Evolutionary conservation across 1,284 basidiomycete genomes (phyloP), one percentile per base, ranked within the genome.

Genomic region (Gastroboletus turbinatus): DNA sequence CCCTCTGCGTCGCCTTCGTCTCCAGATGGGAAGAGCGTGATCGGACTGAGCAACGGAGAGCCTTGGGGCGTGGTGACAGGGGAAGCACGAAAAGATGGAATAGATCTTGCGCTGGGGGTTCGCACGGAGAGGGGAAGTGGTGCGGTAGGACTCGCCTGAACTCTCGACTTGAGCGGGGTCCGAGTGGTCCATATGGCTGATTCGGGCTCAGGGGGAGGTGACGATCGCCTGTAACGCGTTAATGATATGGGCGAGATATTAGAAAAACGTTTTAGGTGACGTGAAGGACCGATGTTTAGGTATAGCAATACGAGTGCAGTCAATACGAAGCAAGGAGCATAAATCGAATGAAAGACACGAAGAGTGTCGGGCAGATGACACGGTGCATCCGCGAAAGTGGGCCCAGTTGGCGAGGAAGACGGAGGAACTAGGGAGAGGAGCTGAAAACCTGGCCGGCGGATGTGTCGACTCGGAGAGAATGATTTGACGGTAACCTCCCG

Each of bases 401-500:
- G 59, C 0, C 59, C 60, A 48, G 27, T 19, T 1, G 30, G 39
- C 2, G 60, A 58, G 19, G 60, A 59, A 27, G 59, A 59, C n/a
- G 72, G 71, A 50, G 65, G 83, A 78, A 55, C 81, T 72, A 96
- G 76, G 0, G 91, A 89, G 38, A 97, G 78, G 17, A 96, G 82
- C 59, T 95, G 92, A 70, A 96, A 92, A 21, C 93, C 94, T 2
- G 94, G 92, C 27, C 78, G 75, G 16, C 77, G 76, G 38, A 97
- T 84, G 36, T 88, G 87, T 71, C 85, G 83, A 8, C 84, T 85
- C 64, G 90, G 90, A 3, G 92, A 92, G 62, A 94, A 83, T 0
- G 92, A 88, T 68, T 93, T 94, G 64, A 95, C 76, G 0, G 91
- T 91, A 11, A 94, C 78, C 70, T 91, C 88, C 45, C 80, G 78